phyloP scores from a whole-genome alignment of 305 asterid species.

The Fraxinus velutina region DNA sequence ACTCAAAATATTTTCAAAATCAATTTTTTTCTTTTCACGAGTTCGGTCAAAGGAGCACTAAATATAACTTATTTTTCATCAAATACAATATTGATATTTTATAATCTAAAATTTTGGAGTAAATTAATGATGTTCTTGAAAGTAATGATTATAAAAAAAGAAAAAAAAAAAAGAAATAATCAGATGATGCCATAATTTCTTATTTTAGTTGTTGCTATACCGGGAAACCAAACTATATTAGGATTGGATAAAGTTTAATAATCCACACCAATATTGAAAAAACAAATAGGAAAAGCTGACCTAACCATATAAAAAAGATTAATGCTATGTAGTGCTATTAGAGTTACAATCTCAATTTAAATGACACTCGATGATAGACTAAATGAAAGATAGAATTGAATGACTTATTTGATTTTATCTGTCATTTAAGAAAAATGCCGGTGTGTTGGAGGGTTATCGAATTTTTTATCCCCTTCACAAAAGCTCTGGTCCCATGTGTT shows the following conservation, averaged over 20 bases:
- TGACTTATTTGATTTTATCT: too few relatives aligned
- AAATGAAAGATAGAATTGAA: too few relatives aligned
- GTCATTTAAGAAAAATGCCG: too few relatives aligned
- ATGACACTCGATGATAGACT: too few relatives aligned
- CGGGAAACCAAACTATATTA: neutral
- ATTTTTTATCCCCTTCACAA: too few relatives aligned
- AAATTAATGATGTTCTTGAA: neutral
- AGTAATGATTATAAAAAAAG: neutral
- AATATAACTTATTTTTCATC: neutral
- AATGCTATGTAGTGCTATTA: too few relatives aligned
- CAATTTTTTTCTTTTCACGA: neutral
- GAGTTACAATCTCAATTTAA: too few relatives aligned
- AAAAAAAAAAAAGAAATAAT: neutral
- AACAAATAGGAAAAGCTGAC: neutral
- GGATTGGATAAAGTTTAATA: neutral
- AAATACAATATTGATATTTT: neutral
- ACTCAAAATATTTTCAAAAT: too few relatives aligned
- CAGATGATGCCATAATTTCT: neutral
- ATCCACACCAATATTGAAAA: neutral
- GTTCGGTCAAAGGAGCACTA: neutral
- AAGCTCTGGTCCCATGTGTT: too few relatives aligned
- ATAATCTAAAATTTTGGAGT: neutral
- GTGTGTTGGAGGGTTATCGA: too few relatives aligned
- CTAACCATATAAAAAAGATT: neutral
- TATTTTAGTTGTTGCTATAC: neutral